phyloP scores from a whole-genome alignment of 495 filamentous ascomycete species.

The Podospora bellae-mahoneyi region DNA sequence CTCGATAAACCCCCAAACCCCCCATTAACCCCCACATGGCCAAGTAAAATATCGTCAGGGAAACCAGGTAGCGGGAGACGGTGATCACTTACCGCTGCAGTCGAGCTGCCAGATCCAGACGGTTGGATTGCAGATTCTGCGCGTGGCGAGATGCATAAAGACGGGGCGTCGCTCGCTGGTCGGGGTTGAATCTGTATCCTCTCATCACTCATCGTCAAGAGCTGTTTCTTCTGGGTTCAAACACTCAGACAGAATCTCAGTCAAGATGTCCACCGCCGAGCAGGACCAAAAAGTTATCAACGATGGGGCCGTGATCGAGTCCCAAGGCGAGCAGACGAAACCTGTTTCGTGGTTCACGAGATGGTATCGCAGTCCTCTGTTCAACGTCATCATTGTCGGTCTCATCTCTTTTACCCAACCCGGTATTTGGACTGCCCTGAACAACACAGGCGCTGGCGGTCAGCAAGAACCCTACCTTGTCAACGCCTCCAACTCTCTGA shows the following conservation, averaged over 20 bases:
- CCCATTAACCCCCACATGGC: neutral
- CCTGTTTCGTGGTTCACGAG: conserved; percentile 34
- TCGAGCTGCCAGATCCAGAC: neutral
- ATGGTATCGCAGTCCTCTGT: conserved; percentile 53
- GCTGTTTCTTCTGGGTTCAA: neutral
- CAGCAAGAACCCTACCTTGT: conserved; percentile 54
- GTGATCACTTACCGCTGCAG: neutral
- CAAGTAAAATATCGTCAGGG: neutral
- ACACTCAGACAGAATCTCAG: neutral
- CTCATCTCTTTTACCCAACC: conserved; percentile 56
- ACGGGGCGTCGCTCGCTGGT: neutral
- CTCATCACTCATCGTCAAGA: neutral
- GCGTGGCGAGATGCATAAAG: neutral
- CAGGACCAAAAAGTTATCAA: conserved; percentile 21
- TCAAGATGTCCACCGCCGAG: conserved; percentile 22
- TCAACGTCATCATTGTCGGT: conserved; percentile 55
- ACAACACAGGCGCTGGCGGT: conserved; percentile 56
- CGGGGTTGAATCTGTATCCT: neutral
- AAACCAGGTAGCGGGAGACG: neutral
- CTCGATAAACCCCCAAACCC: neutral
- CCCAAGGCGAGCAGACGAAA: conserved; percentile 18
- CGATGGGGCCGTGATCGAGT: conserved; percentile 12
- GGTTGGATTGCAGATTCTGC: neutral
- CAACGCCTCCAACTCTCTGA: conserved; percentile 57
- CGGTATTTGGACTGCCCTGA: conserved; percentile 59